Percentiles rank a stretch among this genome's conserved stretches.
These are phyloP conservation scores for Ocimum tenuiflorum DNA, from an alignment of 257 asterid species.

Conservation along the genomic window DNA sequence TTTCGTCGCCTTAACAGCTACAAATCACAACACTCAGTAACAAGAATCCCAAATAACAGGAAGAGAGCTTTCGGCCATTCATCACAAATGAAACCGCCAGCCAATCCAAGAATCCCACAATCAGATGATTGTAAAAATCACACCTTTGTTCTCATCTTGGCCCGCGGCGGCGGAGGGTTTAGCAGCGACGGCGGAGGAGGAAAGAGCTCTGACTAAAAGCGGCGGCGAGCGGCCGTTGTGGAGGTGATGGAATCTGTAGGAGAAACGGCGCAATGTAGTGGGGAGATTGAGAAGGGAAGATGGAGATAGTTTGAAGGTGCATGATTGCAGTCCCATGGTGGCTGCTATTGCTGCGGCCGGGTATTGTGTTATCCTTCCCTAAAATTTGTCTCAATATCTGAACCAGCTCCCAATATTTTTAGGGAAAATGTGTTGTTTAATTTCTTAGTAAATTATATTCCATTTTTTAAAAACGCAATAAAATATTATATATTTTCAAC, in stretches of 20 bases:
- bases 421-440: neutral
- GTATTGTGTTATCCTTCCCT: neutral
- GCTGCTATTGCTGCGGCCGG: neutral
- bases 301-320: conserved; percentile 20
- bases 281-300: conserved; percentile 17
- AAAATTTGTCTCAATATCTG: neutral
- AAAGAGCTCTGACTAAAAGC: conserved; percentile 38
- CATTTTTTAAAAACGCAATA: too few species aligned
- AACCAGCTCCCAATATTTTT: neutral
- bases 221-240: conserved; percentile 24
- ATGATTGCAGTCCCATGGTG: conserved; percentile 43
- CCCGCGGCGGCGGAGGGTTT: conserved; percentile 18
- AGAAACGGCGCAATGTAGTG: conserved; percentile 7
- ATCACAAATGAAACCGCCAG: neutral
- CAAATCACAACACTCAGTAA: conserved; percentile 11
- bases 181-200: conserved; percentile 30
- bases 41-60: neutral
- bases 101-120: neutral
- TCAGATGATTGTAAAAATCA: neutral
- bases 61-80: neutral
- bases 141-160: conserved; percentile 41
- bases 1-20: conserved; percentile 58
- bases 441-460: too few species aligned
- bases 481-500: too few species aligned
- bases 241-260: conserved; percentile 10